Evolutionary conservation across 2,329 filamentous ascomycete genomes (phyloP), one percentile per base, ranked within the genome.

Genomic region (Aspergillus novoparasiticus): DNA sequence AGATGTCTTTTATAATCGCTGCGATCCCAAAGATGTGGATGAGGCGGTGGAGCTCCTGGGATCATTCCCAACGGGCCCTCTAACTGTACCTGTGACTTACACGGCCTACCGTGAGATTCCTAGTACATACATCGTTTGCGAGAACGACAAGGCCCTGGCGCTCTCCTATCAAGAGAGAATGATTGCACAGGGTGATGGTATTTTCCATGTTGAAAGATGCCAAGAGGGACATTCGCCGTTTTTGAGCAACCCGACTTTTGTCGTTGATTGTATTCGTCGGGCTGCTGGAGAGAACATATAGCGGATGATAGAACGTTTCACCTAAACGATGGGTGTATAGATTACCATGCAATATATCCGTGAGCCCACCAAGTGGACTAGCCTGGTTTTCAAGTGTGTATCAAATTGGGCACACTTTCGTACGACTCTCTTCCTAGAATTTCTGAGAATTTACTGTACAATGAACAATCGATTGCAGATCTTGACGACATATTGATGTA

Each of bases 211-310:
- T 21, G 72, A 73, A 43, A 60, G 66, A 48, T 75, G 72, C 26
- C 57, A 73, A 32, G 72, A 75, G 58, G 72, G 71, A 0, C 71
- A 75, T 48, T 69, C 72, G 12, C 72, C 72, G 10, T 73, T 71
- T 34, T 57, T 75, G 60, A 75, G 72, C 41, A 71, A 74, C 45
- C 71, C 72, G 14, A 57, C 28, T 0, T 73, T 71, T 39, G 63
- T 75, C 28, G 68, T 69, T 23, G 65, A 65, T 11, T 73, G 68
- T 57, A 39, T 75, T 54, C 67, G 68, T 23, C 59, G 67, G 41
- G 72, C 68, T 21, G 71, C 72, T 21, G 70, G 69, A 9, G 72
- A 73, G 59, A 39, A 41, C 41, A 10, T 64, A 9, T 66, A 39
- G 16, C 4, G 3, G 6, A 6, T 51, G 9, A 23, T 14, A 28